Percentiles rank a stretch among this genome's conserved stretches.
Conservation (phyloP, 805 yeast species). For the Candida xyloterini region DNA sequence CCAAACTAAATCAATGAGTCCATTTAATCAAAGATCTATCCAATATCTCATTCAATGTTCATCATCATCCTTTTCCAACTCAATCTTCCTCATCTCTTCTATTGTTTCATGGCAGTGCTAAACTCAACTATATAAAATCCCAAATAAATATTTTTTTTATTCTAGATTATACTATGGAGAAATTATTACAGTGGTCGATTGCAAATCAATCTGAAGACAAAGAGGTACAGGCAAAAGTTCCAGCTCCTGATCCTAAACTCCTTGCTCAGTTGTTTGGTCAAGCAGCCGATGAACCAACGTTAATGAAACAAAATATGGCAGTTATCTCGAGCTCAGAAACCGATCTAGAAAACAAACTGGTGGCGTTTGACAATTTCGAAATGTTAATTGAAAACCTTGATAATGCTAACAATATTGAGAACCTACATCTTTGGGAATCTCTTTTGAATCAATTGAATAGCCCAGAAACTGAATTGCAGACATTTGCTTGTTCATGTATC, state of each 20-base stretch:
- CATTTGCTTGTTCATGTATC: conserved; percentile 65
- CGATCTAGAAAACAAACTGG: conserved; percentile 58
- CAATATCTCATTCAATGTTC: too few relatives aligned
- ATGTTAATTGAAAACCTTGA: conserved; percentile 91
- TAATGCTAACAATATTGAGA: conserved; percentile 90
- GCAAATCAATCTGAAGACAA: conserved; percentile 72
- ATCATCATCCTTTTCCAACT: too few relatives aligned
- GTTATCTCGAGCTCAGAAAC: conserved; percentile 59
- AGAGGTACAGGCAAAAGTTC: conserved; percentile 59
- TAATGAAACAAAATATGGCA: conserved; percentile 75
- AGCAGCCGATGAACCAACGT: conserved; percentile 78
- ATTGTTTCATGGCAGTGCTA: not conserved
- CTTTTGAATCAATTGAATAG: conserved; percentile 53
- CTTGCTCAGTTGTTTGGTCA: conserved; percentile 75
- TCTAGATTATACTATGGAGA: conserved; percentile 60
- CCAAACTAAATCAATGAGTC: too few relatives aligned
- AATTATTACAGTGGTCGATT: conserved; percentile 87
- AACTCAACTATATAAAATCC: not conserved
- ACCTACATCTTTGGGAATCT: conserved; percentile 75
- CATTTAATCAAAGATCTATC: too few relatives aligned
- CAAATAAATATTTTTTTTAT: not conserved
- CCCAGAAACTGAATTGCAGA: conserved; percentile 44
- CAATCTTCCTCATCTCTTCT: too few relatives aligned
- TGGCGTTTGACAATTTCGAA: conserved; percentile 87
- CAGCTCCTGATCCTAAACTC: conserved; percentile 75